phyloP scores from a whole-genome alignment of 768 basidiomycete species.

The Podaxis carcinomalis region DNA sequence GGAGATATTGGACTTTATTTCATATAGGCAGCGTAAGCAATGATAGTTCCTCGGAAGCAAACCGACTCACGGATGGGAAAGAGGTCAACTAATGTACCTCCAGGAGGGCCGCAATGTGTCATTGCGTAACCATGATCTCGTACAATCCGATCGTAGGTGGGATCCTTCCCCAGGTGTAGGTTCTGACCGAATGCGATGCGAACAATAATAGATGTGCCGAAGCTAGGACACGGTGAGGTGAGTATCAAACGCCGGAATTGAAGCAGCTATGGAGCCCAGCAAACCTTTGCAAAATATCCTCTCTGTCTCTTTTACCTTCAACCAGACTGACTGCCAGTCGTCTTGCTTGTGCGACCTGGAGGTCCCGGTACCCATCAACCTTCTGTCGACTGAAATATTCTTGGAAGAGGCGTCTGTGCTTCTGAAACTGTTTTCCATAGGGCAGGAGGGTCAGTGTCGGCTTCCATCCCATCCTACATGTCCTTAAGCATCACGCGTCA shows the following conservation, averaged over 20 bases:
- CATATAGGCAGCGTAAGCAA: background rate
- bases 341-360: background rate
- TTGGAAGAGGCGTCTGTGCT: conserved; percentile 4
- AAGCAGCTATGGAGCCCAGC: background rate
- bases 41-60: too few species aligned
- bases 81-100: conserved; percentile 5
- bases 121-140: background rate
- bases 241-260: background rate
- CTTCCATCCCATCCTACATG: background rate
- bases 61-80: background rate
- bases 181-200: background rate
- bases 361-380: background rate
- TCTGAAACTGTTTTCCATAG: conserved; percentile 5
- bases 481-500: background rate
- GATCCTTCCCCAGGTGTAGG: background rate
- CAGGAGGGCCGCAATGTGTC: background rate
- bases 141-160: background rate
- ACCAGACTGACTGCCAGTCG: background rate
- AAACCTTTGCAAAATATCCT: background rate
- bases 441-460: background rate
- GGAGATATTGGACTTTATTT: conserved; percentile 16
- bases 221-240: background rate
- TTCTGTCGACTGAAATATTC: background rate
- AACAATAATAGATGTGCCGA: background rate
- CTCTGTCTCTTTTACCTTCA: background rate